Evolutionary conservation across 176 grass and related monocot genomes (phyloP).

Genomic region (Musa schizocarpa): DNA sequence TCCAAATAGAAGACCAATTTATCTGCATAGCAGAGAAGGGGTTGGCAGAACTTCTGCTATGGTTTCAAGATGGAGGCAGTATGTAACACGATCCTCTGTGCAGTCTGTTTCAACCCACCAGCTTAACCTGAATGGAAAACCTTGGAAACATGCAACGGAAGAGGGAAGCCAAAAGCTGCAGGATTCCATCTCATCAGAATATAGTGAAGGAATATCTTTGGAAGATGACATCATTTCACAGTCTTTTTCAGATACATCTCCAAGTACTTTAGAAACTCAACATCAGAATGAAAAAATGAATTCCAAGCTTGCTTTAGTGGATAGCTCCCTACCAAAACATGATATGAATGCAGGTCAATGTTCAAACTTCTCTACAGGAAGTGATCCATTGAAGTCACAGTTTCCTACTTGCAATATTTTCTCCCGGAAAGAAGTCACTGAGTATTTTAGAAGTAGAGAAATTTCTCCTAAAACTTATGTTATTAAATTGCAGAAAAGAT

Average conservation of each 20-base stretch:
- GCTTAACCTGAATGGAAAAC: constrained; percentile 40
- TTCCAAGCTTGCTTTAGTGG: constrained; percentile 5
- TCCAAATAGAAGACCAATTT: constrained; percentile 54
- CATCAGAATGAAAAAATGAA: constrained; percentile 35
- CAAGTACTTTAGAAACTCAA: constrained; percentile 27
- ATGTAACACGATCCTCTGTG: constrained; percentile 50
- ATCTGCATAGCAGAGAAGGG: constrained; percentile 91
- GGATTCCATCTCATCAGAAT: constrained; percentile 2
- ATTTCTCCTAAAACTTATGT: constrained; percentile 68
- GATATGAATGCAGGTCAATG: constrained; percentile 25
- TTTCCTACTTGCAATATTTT: constrained; percentile 79
- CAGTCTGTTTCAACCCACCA: constrained; percentile 25
- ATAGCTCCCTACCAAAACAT: constrained; percentile 19
- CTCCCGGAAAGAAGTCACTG: constrained; percentile 72
- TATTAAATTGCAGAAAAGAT: constrained; percentile 36
- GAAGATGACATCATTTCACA: constrained; percentile 28
- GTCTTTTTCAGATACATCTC: constrained; percentile 26
- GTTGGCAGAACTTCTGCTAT: constrained; percentile 78
- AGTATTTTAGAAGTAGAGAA: constrained; percentile 69
- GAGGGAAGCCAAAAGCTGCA: constrained; percentile 21
- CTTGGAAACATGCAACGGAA: constrained; percentile 26
- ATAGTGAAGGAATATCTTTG: not conserved
- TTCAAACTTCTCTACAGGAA: constrained; percentile 38
- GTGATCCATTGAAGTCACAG: constrained; percentile 68
- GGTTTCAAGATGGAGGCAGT: constrained; percentile 95